Conservation (phyloP, 1,139 yeast genomes). For the Magnusiomyces paraingens region DNA sequence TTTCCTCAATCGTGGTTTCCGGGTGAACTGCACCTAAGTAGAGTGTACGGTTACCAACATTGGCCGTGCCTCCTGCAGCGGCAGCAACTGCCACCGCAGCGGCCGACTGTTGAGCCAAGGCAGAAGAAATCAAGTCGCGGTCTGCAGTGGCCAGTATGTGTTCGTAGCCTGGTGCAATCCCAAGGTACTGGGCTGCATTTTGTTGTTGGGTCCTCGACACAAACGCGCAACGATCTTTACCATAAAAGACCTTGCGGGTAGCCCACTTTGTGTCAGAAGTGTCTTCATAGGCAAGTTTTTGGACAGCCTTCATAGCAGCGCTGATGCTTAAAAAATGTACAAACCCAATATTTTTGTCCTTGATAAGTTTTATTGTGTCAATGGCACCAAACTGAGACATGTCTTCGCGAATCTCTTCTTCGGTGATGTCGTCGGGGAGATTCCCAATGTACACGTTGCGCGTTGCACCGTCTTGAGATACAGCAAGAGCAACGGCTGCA, state of each 20-base stretch:
- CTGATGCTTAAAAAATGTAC: constrained; percentile 73
- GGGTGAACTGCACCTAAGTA: constrained; percentile 84
- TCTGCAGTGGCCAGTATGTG: constrained; percentile 78
- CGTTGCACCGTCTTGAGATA: constrained; percentile 83
- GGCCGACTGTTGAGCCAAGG: constrained; percentile 60
- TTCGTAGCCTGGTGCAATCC: constrained; percentile 80
- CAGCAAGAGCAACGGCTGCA: constrained; percentile 66
- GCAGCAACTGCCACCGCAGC: constrained; percentile 70
- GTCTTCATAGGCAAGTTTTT: constrained; percentile 46
- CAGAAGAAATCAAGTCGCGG: constrained; percentile 46
- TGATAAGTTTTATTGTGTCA: constrained; percentile 68
- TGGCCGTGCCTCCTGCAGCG: constrained; percentile 70
- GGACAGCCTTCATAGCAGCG: constrained; percentile 78
- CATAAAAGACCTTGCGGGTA: constrained; percentile 67
- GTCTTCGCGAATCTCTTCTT: constrained; percentile 57
- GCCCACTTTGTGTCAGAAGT: constrained; percentile 45
- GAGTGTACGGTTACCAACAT: constrained; percentile 86
- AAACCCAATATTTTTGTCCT: constrained; percentile 71
- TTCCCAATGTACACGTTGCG: constrained; percentile 83
- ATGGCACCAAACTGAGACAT: constrained; percentile 71
- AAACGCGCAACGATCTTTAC: constrained; percentile 78
- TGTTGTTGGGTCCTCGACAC: constrained; percentile 94
- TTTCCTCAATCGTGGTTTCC: constrained; percentile 81
- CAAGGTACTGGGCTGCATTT: constrained; percentile 92
- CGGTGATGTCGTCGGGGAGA: constrained; percentile 52